Evolutionary conservation across 78 protist genomes (phyloP).

Genomic region (Dictyostelium firmibasis): DNA sequence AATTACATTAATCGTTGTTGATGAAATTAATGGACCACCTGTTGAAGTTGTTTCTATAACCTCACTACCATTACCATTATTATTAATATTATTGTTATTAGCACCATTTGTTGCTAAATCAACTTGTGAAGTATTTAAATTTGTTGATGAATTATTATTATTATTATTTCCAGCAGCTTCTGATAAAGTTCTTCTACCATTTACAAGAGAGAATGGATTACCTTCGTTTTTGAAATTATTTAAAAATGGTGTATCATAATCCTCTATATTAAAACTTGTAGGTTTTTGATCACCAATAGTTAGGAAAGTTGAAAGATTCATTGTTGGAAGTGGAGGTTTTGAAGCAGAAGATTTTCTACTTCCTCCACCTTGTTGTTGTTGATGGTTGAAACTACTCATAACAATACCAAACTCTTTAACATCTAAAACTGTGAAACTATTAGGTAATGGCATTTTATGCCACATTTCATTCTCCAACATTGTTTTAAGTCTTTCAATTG

Average conservation of each 20-base stretch:
- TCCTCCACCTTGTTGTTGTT: neutral
- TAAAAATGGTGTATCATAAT: constrained; percentile 5
- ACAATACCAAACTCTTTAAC: constrained; percentile 74
- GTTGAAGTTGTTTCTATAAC: neutral
- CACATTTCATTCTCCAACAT: constrained; percentile 83
- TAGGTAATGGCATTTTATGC: constrained; percentile 77
- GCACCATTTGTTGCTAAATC: neutral
- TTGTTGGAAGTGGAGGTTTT: neutral
- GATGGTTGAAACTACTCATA: neutral
- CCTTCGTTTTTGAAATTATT: constrained; percentile 50
- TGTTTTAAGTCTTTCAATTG: constrained; percentile 57
- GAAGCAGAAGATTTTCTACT: constrained; percentile 1
- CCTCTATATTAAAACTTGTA: neutral
- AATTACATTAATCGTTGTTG: constrained; percentile 76
- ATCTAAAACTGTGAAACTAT: constrained; percentile 47
- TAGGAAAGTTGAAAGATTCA: constrained; percentile 17
- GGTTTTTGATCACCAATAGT: neutral
- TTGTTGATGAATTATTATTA: neutral
- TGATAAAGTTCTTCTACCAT: constrained; percentile 30
- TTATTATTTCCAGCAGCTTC: constrained; percentile 34
- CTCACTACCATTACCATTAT: neutral
- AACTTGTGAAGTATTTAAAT: neutral
- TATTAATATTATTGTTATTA: neutral
- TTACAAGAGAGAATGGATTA: constrained; percentile 45
- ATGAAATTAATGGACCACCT: constrained; percentile 41